Evolutionary conservation across 2,329 filamentous ascomycete genomes (phyloP).

Genomic region (Coniochaeta sp.): DNA sequence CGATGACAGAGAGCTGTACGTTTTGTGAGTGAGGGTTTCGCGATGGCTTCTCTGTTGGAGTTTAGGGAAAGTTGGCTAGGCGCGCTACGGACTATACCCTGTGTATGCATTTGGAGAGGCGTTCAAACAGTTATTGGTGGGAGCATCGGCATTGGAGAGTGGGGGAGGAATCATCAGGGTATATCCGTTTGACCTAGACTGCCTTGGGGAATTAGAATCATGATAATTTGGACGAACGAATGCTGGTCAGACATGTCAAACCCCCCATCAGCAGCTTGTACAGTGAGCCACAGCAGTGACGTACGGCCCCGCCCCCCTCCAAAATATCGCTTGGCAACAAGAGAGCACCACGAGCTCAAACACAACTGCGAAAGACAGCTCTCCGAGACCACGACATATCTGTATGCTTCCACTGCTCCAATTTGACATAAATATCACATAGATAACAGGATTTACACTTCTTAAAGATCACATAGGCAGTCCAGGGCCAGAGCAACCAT

Average conservation of each 20-base stretch:
- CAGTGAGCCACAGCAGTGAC: not conserved
- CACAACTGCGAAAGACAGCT: not conserved
- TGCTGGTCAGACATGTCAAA: not conserved
- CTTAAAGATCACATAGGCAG: too few species aligned
- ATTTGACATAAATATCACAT: not conserved
- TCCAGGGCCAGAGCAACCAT: not conserved
- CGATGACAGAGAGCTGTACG: not conserved
- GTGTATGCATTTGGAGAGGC: conserved; percentile 1
- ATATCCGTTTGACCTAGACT: not conserved
- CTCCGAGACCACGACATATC: not conserved
- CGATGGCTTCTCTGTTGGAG: not conserved
- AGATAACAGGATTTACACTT: too few species aligned
- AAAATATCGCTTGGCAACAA: not conserved
- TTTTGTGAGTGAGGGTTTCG: not conserved
- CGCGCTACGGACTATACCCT: not conserved
- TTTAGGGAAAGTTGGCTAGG: not conserved
- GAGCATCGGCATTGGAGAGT: not conserved
- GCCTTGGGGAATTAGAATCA: not conserved
- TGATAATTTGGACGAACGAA: not conserved
- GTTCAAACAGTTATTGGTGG: not conserved
- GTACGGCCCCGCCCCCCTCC: not conserved
- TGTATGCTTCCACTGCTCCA: not conserved
- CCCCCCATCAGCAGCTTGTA: too few species aligned
- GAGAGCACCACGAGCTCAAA: not conserved
- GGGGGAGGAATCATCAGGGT: not conserved